These are phyloP conservation scores for Chaetomiaceae sp. DNA, from an alignment of 2,329 filamentous ascomycete species.

Conservation along the genomic window DNA sequence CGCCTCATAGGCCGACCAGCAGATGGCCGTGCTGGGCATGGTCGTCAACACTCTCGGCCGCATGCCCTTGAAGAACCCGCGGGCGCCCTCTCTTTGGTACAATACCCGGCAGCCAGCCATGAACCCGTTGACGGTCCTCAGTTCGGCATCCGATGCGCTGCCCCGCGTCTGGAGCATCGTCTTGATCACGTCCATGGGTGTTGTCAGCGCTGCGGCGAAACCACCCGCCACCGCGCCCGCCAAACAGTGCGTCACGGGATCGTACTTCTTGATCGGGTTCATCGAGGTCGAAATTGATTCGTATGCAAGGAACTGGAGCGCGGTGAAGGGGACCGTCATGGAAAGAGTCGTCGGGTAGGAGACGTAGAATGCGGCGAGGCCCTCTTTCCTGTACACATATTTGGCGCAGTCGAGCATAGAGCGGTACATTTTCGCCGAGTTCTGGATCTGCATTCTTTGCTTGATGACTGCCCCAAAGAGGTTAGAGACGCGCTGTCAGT, in stretches of 20 bases:
- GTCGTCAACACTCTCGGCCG: slow-evolving; percentile 89
- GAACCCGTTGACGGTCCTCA: slow-evolving; percentile 80
- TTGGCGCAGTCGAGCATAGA: slow-evolving; percentile 82
- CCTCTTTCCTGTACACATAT: slow-evolving; percentile 83
- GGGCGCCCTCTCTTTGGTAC: slow-evolving; percentile 75
- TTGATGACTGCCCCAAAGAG: slow-evolving; percentile 71
- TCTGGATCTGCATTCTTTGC: slow-evolving; percentile 97
- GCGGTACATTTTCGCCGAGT: slow-evolving; percentile 81
- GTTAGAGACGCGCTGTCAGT: not conserved
- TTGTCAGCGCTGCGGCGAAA: slow-evolving; percentile 88
- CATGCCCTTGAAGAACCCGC: slow-evolving; percentile 90
- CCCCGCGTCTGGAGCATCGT: slow-evolving; percentile 93
- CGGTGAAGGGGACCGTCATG: slow-evolving; percentile 98
- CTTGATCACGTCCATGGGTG: slow-evolving; percentile 97
- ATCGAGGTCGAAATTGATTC: slow-evolving; percentile 92
- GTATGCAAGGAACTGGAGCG: slow-evolving; percentile 95
- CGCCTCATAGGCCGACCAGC: slow-evolving; percentile 78
- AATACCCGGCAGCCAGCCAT: slow-evolving; percentile 75
- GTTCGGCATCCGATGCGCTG: slow-evolving; percentile 69
- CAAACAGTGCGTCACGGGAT: slow-evolving; percentile 88
- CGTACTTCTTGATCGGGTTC: slow-evolving; percentile 82
- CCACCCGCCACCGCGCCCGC: slow-evolving; percentile 91
- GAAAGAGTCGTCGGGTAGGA: slow-evolving; percentile 97
- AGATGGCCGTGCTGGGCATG: slow-evolving; percentile 99
- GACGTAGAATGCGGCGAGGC: slow-evolving; percentile 89